Evolutionary conservation across 202 grass and related monocot species (phyloP).

Genomic region (Dendrocalamus latiflorus): DNA sequence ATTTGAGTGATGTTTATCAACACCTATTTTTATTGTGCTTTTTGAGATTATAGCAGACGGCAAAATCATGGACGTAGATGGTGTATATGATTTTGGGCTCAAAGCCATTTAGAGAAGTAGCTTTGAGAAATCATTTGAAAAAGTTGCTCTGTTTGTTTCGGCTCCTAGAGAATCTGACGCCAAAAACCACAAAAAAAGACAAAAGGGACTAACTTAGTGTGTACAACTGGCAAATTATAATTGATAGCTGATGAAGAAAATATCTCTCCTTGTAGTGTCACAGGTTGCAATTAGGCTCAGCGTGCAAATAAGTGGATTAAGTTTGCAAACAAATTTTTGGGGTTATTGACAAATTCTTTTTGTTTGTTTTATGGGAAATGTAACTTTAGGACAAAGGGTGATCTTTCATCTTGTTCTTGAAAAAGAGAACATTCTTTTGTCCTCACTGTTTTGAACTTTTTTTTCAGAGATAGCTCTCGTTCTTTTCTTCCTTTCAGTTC

Average conservation of each 20-base stretch:
- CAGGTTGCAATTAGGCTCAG: neutral
- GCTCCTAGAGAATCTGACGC: no score
- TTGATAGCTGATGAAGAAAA: neutral
- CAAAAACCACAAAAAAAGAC: no score
- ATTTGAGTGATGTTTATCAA: no score
- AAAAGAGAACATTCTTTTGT: conserved; percentile 21
- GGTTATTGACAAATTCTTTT: neutral
- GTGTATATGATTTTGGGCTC: no score
- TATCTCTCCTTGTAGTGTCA: neutral
- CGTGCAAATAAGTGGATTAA: neutral
- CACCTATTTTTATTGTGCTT: no score
- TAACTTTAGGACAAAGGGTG: neutral
- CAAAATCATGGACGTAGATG: no score
- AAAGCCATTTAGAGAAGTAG: no score
- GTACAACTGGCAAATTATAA: neutral
- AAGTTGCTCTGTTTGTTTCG: no score
- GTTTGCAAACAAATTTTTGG: no score
- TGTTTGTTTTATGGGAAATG: neutral
- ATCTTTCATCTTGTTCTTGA: neutral
- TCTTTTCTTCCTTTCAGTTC: neutral
- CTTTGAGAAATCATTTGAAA: no score
- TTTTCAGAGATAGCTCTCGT: neutral
- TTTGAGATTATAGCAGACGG: no score
- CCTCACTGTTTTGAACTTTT: neutral
- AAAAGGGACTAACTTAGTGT: neutral